Evolutionary conservation across 106 monocot species (phyloP).

Genomic region (Dendrobium huoshanense): DNA sequence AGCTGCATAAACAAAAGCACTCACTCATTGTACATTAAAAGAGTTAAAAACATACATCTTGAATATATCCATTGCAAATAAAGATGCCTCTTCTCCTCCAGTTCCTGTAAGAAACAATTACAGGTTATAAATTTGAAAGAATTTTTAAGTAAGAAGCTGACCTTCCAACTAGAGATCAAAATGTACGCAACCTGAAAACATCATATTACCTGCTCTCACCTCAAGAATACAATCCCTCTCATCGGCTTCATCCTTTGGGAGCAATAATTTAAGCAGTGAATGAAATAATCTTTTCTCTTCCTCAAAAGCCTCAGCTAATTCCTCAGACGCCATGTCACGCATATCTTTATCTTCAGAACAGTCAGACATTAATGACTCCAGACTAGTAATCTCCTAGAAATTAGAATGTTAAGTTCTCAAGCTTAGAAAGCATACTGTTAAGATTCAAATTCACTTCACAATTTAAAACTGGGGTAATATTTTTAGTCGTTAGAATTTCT

Average conservation of each 20-base stretch:
- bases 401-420: slow-evolving; percentile 3
- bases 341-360: slow-evolving; percentile 80
- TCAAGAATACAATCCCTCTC: slow-evolving; percentile 91
- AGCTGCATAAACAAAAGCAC: not conserved
- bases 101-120: slow-evolving; percentile 42
- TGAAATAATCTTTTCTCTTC: slow-evolving; percentile 57
- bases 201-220: slow-evolving; percentile 84
- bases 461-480: not conserved
- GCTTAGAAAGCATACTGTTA: not conserved
- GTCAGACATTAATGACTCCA: slow-evolving; percentile 54
- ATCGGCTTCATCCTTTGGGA: slow-evolving; percentile 98
- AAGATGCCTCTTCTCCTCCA: slow-evolving; percentile 97
- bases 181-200: not conserved
- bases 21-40: not conserved
- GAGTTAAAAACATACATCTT: slow-evolving; percentile 49
- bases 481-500: not conserved
- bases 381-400: slow-evolving; percentile 70
- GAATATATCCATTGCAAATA: slow-evolving; percentile 98
- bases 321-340: slow-evolving; percentile 67
- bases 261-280: slow-evolving; percentile 58
- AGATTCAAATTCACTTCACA: not conserved
- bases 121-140: not conserved
- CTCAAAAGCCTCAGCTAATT: slow-evolving; percentile 48
- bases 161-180: not conserved
- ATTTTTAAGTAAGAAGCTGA: not conserved